Conservation (phyloP, 202 grass and related monocot genomes). For the Saccharum hybrid region DNA sequence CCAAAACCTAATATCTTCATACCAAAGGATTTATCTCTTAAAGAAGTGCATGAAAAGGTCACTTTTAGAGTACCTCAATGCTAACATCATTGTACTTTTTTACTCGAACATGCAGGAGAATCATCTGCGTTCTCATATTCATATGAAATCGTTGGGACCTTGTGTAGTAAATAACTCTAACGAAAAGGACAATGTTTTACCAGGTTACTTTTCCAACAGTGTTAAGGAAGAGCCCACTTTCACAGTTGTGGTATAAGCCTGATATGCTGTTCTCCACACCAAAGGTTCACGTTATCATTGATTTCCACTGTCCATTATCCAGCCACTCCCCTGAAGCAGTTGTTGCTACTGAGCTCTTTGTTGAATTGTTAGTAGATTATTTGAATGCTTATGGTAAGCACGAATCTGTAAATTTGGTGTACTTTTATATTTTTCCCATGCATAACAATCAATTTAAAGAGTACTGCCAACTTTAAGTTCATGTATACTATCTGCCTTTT, state of each 20-base stretch:
- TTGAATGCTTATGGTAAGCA: slow-evolving; percentile 92
- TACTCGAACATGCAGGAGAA: neutral
- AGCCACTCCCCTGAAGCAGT: slow-evolving; percentile 73
- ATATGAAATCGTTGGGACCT: slow-evolving; percentile 27
- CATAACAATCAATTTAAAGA: slow-evolving; percentile 5
- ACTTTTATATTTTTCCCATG: slow-evolving; percentile 19
- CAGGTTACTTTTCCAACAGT: slow-evolving; percentile 75
- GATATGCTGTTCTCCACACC: slow-evolving; percentile 76
- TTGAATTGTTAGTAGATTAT: slow-evolving; percentile 79
- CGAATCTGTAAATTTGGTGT: slow-evolving; percentile 31
- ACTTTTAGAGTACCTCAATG: slow-evolving; percentile 28
- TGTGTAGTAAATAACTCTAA: slow-evolving; percentile 27
- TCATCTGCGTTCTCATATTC: slow-evolving; percentile 14
- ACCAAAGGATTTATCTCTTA: slow-evolving; percentile 84
- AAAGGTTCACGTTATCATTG: slow-evolving; percentile 77
- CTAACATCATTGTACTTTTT: neutral
- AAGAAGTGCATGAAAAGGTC: slow-evolving; percentile 72
- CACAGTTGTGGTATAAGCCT: slow-evolving; percentile 88
- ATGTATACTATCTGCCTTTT: slow-evolving; percentile 12
- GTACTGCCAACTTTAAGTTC: slow-evolving; percentile 30
- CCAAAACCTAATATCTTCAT: slow-evolving; percentile 90
- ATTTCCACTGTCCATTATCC: slow-evolving; percentile 92
- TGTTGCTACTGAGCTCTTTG: slow-evolving; percentile 64
- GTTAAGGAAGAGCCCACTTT: slow-evolving; percentile 72
- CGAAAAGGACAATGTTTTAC: slow-evolving; percentile 25